phyloP scores from a whole-genome alignment of 1,284 basidiomycete genomes.

The Rhodotorula sp. region DNA sequence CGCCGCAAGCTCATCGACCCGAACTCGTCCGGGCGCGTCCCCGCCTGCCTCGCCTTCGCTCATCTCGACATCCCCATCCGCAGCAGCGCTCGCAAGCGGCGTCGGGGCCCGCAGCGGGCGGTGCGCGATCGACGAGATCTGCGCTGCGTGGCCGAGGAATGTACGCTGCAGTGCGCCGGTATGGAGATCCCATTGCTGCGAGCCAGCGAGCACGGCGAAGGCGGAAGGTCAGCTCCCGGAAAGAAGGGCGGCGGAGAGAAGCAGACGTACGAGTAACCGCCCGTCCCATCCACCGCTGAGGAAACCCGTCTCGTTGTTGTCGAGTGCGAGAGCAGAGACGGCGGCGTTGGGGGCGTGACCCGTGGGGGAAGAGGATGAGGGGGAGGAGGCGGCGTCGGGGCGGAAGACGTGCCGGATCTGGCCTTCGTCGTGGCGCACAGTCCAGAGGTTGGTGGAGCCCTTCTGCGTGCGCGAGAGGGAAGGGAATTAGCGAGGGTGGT shows the following conservation, averaged over 20 bases:
- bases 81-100: conserved; percentile 50
- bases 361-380: background rate
- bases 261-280: conserved; percentile 70
- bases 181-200: conserved; percentile 95
- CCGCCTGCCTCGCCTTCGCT: conserved; percentile 46
- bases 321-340: conserved; percentile 80
- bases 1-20: conserved; percentile 15
- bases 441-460: conserved; percentile 87
- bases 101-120: conserved; percentile 59
- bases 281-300: conserved; percentile 96
- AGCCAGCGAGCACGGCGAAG: background rate
- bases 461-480: conserved; percentile 56
- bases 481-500: background rate
- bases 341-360: conserved; percentile 64
- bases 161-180: conserved; percentile 77
- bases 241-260: conserved; percentile 5
- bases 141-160: conserved; percentile 81
- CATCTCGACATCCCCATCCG: conserved; percentile 36
- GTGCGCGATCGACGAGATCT: conserved; percentile 79
- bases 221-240: background rate
- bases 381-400: conserved; percentile 18
- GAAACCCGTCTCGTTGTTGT: conserved; percentile 77
- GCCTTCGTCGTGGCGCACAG: conserved; percentile 88
- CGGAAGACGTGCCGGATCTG: conserved; percentile 69
- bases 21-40: conserved; percentile 32